Conservation (phyloP, 768 basidiomycete genomes). For the Tulasnella sp. region DNA sequence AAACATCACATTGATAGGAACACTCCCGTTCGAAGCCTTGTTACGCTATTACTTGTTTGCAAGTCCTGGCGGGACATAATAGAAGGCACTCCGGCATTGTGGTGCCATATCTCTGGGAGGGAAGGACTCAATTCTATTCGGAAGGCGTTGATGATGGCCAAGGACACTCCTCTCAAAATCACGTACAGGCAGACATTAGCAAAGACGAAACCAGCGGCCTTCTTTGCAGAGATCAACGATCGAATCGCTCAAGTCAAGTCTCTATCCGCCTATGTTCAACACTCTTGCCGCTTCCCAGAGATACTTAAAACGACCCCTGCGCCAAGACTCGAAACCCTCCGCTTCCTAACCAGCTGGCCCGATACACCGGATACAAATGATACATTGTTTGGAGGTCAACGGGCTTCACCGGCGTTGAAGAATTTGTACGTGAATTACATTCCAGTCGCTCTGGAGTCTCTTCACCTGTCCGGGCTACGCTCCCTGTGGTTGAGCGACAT, state of each 20-base stretch:
- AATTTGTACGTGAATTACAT: neutral
- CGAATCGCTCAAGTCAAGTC: neutral
- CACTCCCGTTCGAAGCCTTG: neutral
- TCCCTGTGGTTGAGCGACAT: neutral
- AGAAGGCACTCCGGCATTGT: neutral
- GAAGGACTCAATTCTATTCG: neutral
- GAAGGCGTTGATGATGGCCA: neutral
- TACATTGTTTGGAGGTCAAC: neutral
- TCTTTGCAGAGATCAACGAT: neutral
- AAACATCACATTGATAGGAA: neutral
- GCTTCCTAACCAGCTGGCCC: too few relatives aligned
- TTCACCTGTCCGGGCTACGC: neutral
- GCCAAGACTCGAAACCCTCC: neutral
- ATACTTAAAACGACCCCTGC: neutral
- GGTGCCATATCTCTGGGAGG: neutral
- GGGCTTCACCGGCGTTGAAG: neutral
- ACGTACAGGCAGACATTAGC: neutral
- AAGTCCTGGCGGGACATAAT: neutral
- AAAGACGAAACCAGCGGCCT: neutral
- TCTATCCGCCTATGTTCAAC: neutral
- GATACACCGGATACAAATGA: too few relatives aligned
- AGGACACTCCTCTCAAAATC: neutral
- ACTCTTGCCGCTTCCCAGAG: neutral
- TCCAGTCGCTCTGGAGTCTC: neutral
- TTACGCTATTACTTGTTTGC: neutral